Base-by-base conservation (phyloP, 805 yeast species). In the Starmerella potacharoeniae region DNA sequence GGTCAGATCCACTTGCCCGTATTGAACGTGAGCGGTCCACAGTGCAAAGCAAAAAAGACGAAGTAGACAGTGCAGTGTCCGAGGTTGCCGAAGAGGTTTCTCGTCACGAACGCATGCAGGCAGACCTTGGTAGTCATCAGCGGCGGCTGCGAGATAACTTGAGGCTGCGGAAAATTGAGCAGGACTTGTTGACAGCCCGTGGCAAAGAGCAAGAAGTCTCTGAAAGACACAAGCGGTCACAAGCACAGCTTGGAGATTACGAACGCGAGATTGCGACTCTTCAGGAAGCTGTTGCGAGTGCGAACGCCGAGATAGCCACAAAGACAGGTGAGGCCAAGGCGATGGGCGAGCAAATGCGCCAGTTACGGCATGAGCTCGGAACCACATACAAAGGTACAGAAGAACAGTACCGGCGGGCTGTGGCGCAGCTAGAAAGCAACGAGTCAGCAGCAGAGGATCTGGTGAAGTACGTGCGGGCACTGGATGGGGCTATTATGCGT, bases 401-500 rank as follows among this genome's bases (percentile, higher is more conserved):
- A 53, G 69, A 71, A 31, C 71, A 72, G 29, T 88, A 84, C 66
- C 80, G 80, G 45, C 74, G 76, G 55, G 93, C 86, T 59, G 81
- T 86, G 78, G 79, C 88, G 17, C 80, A 80, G 64, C 71, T 88
- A 41, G 91, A 87, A 63, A 83, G 95, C 0, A 83, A 83, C 55
- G 68, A 82, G 22, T 77, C 86, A 43, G 84, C 86, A 16, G 82
- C 85, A 5, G 87, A 85, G 53, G 99, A 93, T 69, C 72, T 93
- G 47, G 82, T 76, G 8, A 83, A 85, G 1, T 89, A 89, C 65
- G 78, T 86, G 10, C 86, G 81, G 63, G 96, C 96, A 0, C 74
- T 95, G 47, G 98, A 93, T 65, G 80, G 79, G 59, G 96, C 97
- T 0, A 91, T 93, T 49, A 90, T 93, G 95, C 82, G 82, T 64